These are phyloP conservation scores for Aegilops umbellulata DNA, from an alignment of 176 grass and related monocot species.

Conservation along the genomic window DNA sequence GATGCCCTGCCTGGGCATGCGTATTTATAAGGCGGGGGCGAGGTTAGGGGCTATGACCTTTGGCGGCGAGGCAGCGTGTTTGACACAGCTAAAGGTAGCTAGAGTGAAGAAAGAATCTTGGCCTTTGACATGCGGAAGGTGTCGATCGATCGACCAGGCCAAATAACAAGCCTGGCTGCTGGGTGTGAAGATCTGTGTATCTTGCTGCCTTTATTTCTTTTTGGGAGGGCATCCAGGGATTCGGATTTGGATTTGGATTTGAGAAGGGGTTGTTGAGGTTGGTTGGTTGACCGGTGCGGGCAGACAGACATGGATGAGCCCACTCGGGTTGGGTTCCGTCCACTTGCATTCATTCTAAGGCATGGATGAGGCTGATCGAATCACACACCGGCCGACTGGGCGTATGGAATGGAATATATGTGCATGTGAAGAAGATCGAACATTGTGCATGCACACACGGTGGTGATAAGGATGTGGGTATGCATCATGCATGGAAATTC, in stretches of 20 bases:
- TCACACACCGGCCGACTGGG: no score
- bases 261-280: neutral
- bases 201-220: neutral
- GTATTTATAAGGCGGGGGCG: neutral
- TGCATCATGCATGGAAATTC: no score
- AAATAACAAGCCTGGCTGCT: neutral
- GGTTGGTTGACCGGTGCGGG: neutral
- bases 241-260: neutral
- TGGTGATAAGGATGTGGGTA: neutral
- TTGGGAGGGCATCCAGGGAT: neutral
- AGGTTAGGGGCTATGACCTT: neutral
- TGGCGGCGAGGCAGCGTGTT: neutral
- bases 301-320: no score
- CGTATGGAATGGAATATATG: no score
- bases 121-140: neutral
- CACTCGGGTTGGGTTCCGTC: neutral
- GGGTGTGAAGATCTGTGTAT: neutral
- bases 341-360: neutral
- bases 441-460: no score
- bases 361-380: no score
- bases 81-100: neutral
- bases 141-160: neutral
- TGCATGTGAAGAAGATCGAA: no score
- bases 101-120: neutral
- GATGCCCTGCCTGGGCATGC: neutral